Evolutionary conservation across 2,329 filamentous ascomycete genomes (phyloP).

Genomic region (Fusarium pseudonygamai): DNA sequence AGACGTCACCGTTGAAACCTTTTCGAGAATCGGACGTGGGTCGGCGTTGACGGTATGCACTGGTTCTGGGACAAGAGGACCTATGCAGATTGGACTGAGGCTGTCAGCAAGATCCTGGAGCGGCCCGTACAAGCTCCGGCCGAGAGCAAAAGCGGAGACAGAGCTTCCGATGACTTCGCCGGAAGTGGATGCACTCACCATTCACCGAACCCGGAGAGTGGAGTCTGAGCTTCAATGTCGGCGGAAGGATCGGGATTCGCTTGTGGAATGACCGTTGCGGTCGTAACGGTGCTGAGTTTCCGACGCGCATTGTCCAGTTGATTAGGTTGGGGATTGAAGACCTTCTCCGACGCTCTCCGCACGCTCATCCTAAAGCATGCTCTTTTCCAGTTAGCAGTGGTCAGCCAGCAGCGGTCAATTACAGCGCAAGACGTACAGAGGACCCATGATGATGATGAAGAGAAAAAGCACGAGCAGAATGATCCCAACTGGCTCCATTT

Average conservation of each 20-base stretch:
- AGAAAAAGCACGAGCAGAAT: conserved; percentile 39
- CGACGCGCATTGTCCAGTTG: conserved; percentile 40
- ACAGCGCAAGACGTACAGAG: conserved; percentile 22
- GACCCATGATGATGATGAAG: conserved; percentile 33
- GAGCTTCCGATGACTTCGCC: background rate
- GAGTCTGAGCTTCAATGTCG: conserved; percentile 32
- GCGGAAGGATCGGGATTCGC: conserved; percentile 1
- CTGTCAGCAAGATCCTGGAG: conserved; percentile 1
- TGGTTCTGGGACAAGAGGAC: conserved; percentile 44
- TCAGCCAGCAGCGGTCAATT: no score
- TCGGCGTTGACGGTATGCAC: conserved; percentile 25
- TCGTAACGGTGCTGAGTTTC: conserved; percentile 46
- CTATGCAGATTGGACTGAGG: conserved; percentile 48
- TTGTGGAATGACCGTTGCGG: conserved; percentile 30
- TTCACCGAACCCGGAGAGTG: conserved; percentile 37
- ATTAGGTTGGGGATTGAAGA: conserved; percentile 34
- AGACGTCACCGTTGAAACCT: conserved; percentile 21
- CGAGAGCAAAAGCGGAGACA: conserved; percentile 13
- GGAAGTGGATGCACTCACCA: conserved; percentile 36
- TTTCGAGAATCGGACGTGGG: conserved; percentile 28
- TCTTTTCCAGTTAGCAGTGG: conserved; percentile 19
- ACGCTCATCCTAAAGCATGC: conserved; percentile 31
- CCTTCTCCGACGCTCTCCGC: conserved; percentile 13
- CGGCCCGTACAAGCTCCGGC: conserved; percentile 3
- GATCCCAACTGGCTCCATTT: conserved; percentile 42